Evolutionary conservation across 2,329 filamentous ascomycete species (phyloP).

Genomic region (Paecilomyces niveus): DNA sequence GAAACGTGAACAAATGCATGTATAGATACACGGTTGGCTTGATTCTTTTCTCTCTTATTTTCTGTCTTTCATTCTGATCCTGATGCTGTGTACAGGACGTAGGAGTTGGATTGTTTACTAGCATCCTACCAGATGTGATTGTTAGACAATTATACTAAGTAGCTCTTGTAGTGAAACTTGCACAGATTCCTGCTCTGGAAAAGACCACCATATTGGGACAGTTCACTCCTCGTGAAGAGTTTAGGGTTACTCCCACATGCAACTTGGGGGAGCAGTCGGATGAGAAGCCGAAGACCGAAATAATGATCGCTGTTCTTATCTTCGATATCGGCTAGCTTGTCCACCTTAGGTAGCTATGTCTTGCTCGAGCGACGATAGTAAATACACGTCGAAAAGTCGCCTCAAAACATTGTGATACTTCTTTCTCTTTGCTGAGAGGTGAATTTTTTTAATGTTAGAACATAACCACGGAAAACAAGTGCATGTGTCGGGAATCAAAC

Average conservation of each 20-base stretch:
- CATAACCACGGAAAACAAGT: too few species aligned
- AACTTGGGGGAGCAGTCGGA: background rate
- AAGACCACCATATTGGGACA: background rate
- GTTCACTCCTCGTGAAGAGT: background rate
- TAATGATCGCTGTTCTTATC: background rate
- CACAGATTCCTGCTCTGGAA: background rate
- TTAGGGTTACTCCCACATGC: background rate
- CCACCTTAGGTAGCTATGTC: background rate
- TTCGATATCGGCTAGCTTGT: background rate
- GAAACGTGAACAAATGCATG: background rate
- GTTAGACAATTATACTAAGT: background rate
- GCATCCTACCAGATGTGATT: too few species aligned
- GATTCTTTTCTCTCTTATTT: background rate
- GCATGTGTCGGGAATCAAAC: too few species aligned
- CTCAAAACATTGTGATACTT: too few species aligned
- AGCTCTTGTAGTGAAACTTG: background rate
- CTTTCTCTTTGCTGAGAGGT: too few species aligned
- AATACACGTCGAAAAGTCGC: background rate
- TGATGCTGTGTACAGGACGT: background rate
- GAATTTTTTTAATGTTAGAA: too few species aligned
- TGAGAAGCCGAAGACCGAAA: background rate
- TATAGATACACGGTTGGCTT: background rate
- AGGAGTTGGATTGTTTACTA: too few species aligned
- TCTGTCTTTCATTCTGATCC: background rate
- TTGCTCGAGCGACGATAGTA: background rate